Conservation (phyloP, 2,329 filamentous ascomycete genomes). For the Penicillium brevicompactum region DNA sequence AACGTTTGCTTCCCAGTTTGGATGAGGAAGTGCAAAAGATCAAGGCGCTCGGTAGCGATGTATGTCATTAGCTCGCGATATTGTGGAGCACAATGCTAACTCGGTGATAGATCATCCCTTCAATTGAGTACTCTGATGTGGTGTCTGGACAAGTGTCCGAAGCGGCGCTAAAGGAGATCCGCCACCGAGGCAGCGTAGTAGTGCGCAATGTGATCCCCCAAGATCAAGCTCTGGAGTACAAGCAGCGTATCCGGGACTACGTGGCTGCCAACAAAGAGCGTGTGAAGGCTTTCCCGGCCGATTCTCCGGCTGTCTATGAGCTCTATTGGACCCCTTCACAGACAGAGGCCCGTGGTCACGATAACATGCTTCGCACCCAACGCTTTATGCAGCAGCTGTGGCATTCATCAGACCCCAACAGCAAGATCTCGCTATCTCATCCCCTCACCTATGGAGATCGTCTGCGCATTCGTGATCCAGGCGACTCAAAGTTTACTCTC, state of each 20-base stretch:
- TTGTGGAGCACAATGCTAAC: constrained; percentile 7
- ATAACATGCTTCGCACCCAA: constrained; percentile 64
- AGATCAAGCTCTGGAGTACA: constrained; percentile 64
- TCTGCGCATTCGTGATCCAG: constrained; percentile 70
- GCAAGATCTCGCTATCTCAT: constrained; percentile 55
- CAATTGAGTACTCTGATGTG: constrained; percentile 45
- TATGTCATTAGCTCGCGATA: constrained; percentile 21
- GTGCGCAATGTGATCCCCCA: constrained; percentile 67
- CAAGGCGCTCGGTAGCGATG: constrained; percentile 42
- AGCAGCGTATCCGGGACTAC: constrained; percentile 66
- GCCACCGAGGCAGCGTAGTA: constrained; percentile 63
- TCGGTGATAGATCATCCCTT: constrained; percentile 41
- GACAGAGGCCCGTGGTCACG: constrained; percentile 67
- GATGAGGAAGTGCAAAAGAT: constrained; percentile 46
- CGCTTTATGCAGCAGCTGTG: constrained; percentile 65
- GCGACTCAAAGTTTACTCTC: constrained; percentile 69
- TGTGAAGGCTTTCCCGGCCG: constrained; percentile 63
- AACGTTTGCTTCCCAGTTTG: constrained; percentile 43
- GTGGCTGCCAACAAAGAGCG: constrained; percentile 59
- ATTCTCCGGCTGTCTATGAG: constrained; percentile 72
- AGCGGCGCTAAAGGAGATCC: constrained; percentile 52
- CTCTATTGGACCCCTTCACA: constrained; percentile 75
- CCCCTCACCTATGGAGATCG: constrained; percentile 72
- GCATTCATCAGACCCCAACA: constrained; percentile 56
- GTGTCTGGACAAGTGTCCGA: constrained; percentile 38